Conservation (phyloP, 164 flowering plant species). For the Annona cherimola region DNA sequence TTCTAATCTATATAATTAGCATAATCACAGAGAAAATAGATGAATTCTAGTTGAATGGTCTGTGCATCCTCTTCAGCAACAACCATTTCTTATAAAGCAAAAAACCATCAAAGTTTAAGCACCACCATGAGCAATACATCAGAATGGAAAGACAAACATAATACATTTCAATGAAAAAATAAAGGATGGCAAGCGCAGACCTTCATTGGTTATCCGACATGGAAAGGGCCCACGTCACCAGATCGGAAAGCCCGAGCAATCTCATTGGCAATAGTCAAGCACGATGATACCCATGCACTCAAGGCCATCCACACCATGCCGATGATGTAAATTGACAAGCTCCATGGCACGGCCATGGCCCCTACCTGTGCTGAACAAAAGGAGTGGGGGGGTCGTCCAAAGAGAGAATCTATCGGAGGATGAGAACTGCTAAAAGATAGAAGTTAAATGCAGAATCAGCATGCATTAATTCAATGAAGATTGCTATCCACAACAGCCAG, state of each 20-base stretch:
- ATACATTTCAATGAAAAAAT: neutral
- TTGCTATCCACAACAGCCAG: neutral
- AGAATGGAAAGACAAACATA: neutral
- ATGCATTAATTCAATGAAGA: neutral
- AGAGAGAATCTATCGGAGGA: neutral
- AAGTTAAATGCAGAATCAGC: neutral
- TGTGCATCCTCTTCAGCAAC: neutral
- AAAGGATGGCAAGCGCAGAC: neutral
- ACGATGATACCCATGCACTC: slow-evolving; percentile 66
- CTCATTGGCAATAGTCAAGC: slow-evolving; percentile 70
- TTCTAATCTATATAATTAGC: too few species aligned
- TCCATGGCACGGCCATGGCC: slow-evolving; percentile 66
- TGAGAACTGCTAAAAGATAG: neutral
- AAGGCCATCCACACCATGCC: slow-evolving; percentile 65
- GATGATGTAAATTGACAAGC: slow-evolving; percentile 45
- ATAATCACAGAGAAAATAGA: too few species aligned
- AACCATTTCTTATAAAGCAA: neutral
- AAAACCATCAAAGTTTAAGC: neutral
- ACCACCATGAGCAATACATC: neutral
- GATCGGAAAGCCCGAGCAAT: slow-evolving; percentile 57
- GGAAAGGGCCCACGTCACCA: slow-evolving; percentile 78
- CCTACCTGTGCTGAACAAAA: neutral
- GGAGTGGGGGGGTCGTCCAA: neutral
- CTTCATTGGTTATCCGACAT: slow-evolving; percentile 49
- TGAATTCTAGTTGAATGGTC: neutral